These are phyloP conservation scores for Sporobolus alterniflorus DNA, from an alignment of 202 grass and related monocot genomes.

Conservation along the genomic window DNA sequence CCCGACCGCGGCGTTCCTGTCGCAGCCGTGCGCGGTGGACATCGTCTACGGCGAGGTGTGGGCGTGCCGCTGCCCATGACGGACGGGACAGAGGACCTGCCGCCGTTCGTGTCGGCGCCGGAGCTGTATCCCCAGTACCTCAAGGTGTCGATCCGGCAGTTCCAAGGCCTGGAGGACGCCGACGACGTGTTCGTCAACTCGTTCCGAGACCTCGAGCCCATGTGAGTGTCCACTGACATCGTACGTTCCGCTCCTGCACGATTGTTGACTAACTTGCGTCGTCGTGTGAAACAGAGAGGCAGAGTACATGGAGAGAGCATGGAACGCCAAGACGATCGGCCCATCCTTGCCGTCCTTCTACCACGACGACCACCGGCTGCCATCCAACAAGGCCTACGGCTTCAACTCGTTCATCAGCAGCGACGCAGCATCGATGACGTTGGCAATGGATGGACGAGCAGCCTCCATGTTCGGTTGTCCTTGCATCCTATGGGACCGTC, in stretches of 20 bases:
- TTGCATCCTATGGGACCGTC: slow-evolving; percentile 58
- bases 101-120: slow-evolving; percentile 42
- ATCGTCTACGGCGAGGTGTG: slow-evolving; percentile 22
- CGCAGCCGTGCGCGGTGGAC: slow-evolving; percentile 43
- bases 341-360: slow-evolving; percentile 30
- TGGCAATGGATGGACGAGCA: slow-evolving; percentile 57
- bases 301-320: slow-evolving; percentile 36
- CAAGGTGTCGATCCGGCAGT: slow-evolving; percentile 6
- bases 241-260: too few relatives aligned
- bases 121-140: neutral
- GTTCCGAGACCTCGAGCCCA: slow-evolving; percentile 49
- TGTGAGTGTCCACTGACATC: slow-evolving; percentile 13
- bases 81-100: slow-evolving; percentile 40
- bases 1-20: slow-evolving; percentile 22
- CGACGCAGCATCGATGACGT: neutral
- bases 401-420: slow-evolving; percentile 32
- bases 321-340: slow-evolving; percentile 40
- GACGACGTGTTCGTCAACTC: slow-evolving; percentile 75
- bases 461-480: slow-evolving; percentile 34
- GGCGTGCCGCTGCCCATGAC: slow-evolving; percentile 36
- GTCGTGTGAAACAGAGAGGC: too few relatives aligned
- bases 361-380: slow-evolving; percentile 27
- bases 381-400: slow-evolving; percentile 10
- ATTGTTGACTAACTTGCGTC: too few relatives aligned
- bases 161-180: slow-evolving; percentile 29